A percentile compares a stretch with the other conserved stretches of the same genome.
Conservation (phyloP, 768 basidiomycete genomes). For the Auriscalpium orientale region DNA sequence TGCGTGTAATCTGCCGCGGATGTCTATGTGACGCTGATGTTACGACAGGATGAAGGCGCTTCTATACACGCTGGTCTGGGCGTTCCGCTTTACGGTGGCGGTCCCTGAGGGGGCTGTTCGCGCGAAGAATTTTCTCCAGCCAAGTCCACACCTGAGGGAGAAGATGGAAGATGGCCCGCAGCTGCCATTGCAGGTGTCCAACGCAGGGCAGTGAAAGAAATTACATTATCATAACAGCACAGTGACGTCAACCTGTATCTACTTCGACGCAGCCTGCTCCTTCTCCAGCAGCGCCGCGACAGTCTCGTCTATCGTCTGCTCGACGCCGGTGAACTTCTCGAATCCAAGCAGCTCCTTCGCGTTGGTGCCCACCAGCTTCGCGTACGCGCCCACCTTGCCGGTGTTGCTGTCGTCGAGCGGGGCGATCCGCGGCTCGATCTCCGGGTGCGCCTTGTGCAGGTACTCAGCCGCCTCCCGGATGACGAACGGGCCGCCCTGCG, state of each 20-base stretch:
- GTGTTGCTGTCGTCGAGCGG: background rate
- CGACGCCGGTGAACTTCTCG: background rate
- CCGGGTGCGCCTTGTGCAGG: background rate
- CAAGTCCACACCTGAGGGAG: background rate
- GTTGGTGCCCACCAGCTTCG: background rate
- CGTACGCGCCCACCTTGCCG: background rate
- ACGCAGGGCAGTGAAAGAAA: background rate
- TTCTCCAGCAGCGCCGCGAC: background rate
- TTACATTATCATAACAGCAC: too few relatives aligned
- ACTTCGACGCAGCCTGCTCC: background rate
- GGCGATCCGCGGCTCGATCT: background rate
- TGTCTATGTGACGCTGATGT: too few relatives aligned
- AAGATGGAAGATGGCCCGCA: background rate
- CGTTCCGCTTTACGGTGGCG: conserved; percentile 10
- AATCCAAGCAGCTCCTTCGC: background rate
- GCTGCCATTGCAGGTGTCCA: background rate
- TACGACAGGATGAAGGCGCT: conserved; percentile 12
- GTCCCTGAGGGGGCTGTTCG: background rate
- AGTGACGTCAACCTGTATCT: background rate
- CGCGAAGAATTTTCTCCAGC: background rate
- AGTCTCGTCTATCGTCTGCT: background rate
- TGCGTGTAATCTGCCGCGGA: too few relatives aligned
- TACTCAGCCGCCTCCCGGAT: background rate
- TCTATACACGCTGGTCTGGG: conserved; percentile 11
- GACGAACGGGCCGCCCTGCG: background rate